phyloP scores from a whole-genome alignment of 768 basidiomycete genomes.

The Boletus patriciae region DNA sequence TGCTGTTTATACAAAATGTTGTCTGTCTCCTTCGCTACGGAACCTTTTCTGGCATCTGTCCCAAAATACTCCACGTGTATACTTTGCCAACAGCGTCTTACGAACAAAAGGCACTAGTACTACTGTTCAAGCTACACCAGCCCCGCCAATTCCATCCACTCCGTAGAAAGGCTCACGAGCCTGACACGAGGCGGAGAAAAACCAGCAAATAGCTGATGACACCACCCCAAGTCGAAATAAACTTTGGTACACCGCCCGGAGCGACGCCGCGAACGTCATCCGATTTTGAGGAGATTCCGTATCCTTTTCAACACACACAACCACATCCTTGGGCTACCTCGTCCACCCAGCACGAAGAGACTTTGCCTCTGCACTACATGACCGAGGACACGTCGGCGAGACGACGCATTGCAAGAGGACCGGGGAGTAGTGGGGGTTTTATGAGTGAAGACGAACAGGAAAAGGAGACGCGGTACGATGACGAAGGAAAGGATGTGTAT shows the following conservation, averaged over 20 bases:
- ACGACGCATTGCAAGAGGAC: slow-evolving; percentile 42
- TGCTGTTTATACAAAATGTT: slow-evolving; percentile 20
- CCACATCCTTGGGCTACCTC: slow-evolving; percentile 30
- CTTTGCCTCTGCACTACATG: slow-evolving; percentile 55
- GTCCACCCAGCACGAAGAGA: slow-evolving; percentile 36
- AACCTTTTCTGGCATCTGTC: not conserved
- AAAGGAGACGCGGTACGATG: slow-evolving; percentile 41
- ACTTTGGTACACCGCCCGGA: slow-evolving; percentile 61
- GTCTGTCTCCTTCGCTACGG: slow-evolving; percentile 6
- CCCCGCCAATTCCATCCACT: not conserved
- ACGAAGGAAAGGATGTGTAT: slow-evolving; percentile 69
- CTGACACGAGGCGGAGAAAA: slow-evolving; percentile 12
- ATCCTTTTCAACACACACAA: slow-evolving; percentile 45
- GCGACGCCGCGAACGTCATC: slow-evolving; percentile 51
- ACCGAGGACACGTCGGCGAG: slow-evolving; percentile 48
- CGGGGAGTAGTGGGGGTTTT: slow-evolving; percentile 33
- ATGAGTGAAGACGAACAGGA: slow-evolving; percentile 30
- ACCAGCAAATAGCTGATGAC: slow-evolving; percentile 46
- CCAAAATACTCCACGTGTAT: slow-evolving; percentile 11
- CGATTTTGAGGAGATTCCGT: slow-evolving; percentile 71
- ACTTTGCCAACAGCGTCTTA: not conserved
- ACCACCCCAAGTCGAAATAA: slow-evolving; percentile 66
- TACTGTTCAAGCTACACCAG: not conserved
- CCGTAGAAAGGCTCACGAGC: slow-evolving; percentile 2
- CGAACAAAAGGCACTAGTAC: no score